Base-by-base conservation (phyloP, 169 alveolate genomes). In the Eimeria falciformis region DNA sequence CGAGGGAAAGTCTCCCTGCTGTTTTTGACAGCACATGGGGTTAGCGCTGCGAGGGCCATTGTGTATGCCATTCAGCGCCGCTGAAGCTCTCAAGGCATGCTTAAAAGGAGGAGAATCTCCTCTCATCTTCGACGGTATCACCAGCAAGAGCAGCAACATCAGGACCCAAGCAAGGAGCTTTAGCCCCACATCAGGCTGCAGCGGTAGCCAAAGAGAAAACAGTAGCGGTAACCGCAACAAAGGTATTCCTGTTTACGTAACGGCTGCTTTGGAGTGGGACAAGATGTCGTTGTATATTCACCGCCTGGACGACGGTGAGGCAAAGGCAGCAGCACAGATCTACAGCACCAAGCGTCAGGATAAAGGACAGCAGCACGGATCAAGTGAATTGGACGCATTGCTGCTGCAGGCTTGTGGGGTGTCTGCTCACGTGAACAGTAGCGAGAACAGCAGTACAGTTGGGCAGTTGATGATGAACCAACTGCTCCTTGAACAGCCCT, bases 401-500 rank as follows among this genome's bases (percentile, higher is more conserved):
- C 77, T 29, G 56, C 53, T 81, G 50, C 89, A 55, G 21, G 89
- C 89, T 0, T 21, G 33, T 46, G 56, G 27, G 17, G 75, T 81
- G 58, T 29, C 58, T 81, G 89, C 55, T 14, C 75, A 55, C 75
- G 17, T 81, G 14, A 81, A 6, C 43, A 50, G 62, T 14, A 81
- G 14, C 43, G 29, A 27, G 14, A 7, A 17, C 37, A 29, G 75
- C 89, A 17, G 33, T 50, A 29, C 75, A 21, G 55, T 27, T 18
- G 17, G 55, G 40, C 33, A 46, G 5, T 75, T 81, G 71, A 55
- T 53, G 77, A 17, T 81, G 73, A 50, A 50, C 27, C 89, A 55
- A 75, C 14, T 81, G 75, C 89, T 81, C 29, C 58, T 81, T 50
- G 89, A 81, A 14, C 89, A 81, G 27, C 89, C 89, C 0, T 81